These are phyloP conservation scores for Lodderomyces margitis DNA, from an alignment of 1,139 yeast species.

Conservation along the genomic window DNA sequence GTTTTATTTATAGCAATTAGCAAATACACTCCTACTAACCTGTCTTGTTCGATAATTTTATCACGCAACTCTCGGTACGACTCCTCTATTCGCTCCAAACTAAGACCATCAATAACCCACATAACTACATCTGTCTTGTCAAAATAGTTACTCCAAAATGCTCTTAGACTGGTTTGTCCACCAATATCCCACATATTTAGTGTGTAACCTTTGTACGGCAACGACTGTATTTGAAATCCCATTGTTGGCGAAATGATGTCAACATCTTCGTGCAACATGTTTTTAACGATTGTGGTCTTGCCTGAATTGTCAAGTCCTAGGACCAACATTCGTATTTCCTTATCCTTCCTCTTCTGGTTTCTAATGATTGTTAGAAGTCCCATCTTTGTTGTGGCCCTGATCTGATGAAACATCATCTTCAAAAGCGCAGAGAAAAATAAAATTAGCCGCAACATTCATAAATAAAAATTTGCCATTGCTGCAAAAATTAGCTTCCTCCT, in stretches of 20 bases:
- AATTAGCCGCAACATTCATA: conserved; percentile 1
- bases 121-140: conserved; percentile 79
- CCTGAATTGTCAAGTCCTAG: conserved; percentile 91
- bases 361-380: conserved; percentile 79
- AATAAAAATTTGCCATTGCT: neutral
- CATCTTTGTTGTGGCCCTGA: conserved; percentile 48
- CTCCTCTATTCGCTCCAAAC: conserved; percentile 60
- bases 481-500: neutral
- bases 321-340: conserved; percentile 69
- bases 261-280: conserved; percentile 53
- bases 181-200: conserved; percentile 82
- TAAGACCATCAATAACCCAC: conserved; percentile 89
- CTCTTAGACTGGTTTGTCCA: conserved; percentile 74
- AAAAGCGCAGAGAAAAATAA: too few species aligned
- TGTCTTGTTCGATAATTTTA: conserved; percentile 69
- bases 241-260: conserved; percentile 48
- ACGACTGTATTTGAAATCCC: conserved; percentile 50
- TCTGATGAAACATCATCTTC: too few species aligned
- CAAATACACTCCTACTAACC: conserved; percentile 64
- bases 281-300: conserved; percentile 74
- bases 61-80: conserved; percentile 60
- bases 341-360: conserved; percentile 79
- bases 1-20: conserved; percentile 57
- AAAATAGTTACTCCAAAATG: conserved; percentile 89
- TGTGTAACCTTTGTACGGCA: conserved; percentile 27